phyloP scores from a whole-genome alignment of 176 grass and related monocot genomes.

The Oryza longistaminata region DNA sequence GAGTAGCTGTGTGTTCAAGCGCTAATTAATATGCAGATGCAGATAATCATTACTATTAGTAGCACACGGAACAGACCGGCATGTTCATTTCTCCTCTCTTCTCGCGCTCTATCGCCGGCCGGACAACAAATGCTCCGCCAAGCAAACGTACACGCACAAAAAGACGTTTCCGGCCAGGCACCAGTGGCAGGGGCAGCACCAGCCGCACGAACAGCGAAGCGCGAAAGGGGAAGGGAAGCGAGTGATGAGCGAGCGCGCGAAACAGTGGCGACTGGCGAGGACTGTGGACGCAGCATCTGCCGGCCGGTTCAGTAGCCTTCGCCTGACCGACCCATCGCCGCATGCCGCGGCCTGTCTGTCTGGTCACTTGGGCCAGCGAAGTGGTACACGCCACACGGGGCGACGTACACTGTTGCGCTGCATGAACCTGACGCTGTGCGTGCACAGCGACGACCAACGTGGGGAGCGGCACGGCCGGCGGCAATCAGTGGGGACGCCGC shows the following conservation, averaged over 20 bases:
- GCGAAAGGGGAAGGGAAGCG: neutral
- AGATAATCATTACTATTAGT: neutral
- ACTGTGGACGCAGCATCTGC: neutral
- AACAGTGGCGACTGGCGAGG: neutral
- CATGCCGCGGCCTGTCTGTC: neutral
- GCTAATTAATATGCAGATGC: neutral
- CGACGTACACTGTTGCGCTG: neutral
- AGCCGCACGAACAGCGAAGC: neutral
- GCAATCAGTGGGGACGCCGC: neutral
- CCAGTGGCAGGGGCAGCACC: neutral
- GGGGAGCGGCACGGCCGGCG: neutral
- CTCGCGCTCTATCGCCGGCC: neutral
- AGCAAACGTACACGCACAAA: neutral
- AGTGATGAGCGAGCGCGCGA: neutral
- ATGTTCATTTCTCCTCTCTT: neutral
- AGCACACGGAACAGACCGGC: neutral
- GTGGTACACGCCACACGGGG: neutral
- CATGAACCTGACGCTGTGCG: neutral
- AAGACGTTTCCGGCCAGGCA: neutral
- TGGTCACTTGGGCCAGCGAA: slow-evolving; percentile 4
- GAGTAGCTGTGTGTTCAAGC: neutral
- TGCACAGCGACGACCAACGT: neutral
- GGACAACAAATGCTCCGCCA: neutral
- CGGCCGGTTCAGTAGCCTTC: neutral
- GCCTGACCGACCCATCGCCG: neutral